phyloP scores from a whole-genome alignment of 352 stramenopile species.

The Peronospora farinosa region DNA sequence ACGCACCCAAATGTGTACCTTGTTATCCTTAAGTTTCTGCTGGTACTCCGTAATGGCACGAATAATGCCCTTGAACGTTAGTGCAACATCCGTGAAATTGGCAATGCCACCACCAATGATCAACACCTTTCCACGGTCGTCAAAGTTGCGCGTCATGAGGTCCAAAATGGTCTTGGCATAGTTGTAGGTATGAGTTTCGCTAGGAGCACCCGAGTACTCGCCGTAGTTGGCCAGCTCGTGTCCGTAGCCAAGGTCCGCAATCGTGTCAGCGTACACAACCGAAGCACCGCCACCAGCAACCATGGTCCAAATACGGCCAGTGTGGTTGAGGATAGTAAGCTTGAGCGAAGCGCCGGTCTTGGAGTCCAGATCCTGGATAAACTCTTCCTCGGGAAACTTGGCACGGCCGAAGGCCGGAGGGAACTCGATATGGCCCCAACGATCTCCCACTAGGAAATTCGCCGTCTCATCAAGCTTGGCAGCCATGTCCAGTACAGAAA shows the following conservation, averaged over 20 bases:
- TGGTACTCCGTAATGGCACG: constrained; percentile 90
- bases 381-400: constrained; percentile 94
- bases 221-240: constrained; percentile 96
- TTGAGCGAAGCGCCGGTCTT: constrained; percentile 95
- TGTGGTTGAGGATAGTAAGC: constrained; percentile 95
- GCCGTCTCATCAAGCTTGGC: constrained; percentile 96
- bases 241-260: constrained; percentile 91
- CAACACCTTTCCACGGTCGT: constrained; percentile 91
- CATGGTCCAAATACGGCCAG: constrained; percentile 95
- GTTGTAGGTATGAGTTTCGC: constrained; percentile 94
- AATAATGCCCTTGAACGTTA: constrained; percentile 97
- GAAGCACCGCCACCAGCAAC: constrained; percentile 93
- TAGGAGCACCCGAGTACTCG: constrained; percentile 95
- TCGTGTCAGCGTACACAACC: constrained; percentile 96
- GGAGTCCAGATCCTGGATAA: constrained; percentile 91
- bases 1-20: constrained; percentile 93
- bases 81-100: constrained; percentile 97
- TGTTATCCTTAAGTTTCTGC: constrained; percentile 87
- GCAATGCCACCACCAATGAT: constrained; percentile 97
- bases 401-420: constrained; percentile 92
- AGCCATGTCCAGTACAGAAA: constrained; percentile 93
- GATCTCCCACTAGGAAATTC: constrained; percentile 87
- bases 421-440: constrained; percentile 93
- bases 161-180: constrained; percentile 95
- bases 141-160: constrained; percentile 90